Percentiles rank a stretch among this genome's conserved stretches.
Evolutionary conservation across 2,329 filamentous ascomycete genomes (phyloP).

Genomic region (Claviceps purpurea): DNA sequence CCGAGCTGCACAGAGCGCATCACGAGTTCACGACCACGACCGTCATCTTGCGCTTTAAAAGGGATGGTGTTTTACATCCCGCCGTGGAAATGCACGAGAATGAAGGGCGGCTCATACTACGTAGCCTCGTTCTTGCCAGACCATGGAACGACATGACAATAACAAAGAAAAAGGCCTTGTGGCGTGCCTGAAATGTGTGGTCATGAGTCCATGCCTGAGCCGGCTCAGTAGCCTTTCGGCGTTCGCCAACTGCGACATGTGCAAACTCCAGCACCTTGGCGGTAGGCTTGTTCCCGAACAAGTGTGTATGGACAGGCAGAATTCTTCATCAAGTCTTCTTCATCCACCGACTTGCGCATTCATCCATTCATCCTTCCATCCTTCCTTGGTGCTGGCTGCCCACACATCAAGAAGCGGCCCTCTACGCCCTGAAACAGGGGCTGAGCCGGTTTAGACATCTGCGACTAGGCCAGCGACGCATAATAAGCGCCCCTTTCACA

Average conservation of each 20-base stretch:
- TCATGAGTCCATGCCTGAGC: not conserved
- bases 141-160: not conserved
- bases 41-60: not conserved
- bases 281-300: too few relatives aligned
- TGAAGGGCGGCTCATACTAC: too few relatives aligned
- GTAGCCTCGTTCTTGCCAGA: not conserved
- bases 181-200: not conserved
- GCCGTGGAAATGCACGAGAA: not conserved
- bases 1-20: too few relatives aligned
- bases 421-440: not conserved
- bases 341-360: not conserved
- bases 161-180: not conserved
- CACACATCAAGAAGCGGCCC: not conserved
- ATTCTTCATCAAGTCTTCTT: not conserved
- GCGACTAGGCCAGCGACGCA: not conserved
- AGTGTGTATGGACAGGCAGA: not conserved
- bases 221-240: not conserved
- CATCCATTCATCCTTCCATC: not conserved
- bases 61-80: not conserved
- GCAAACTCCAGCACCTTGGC: too few relatives aligned
- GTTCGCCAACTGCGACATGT: not conserved
- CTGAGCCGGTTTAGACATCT: not conserved
- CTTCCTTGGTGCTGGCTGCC: not conserved
- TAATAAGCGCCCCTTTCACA: not conserved
- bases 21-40: too few relatives aligned